Conservation (phyloP, 768 basidiomycete genomes). For the Daedaleopsis sinensis region DNA sequence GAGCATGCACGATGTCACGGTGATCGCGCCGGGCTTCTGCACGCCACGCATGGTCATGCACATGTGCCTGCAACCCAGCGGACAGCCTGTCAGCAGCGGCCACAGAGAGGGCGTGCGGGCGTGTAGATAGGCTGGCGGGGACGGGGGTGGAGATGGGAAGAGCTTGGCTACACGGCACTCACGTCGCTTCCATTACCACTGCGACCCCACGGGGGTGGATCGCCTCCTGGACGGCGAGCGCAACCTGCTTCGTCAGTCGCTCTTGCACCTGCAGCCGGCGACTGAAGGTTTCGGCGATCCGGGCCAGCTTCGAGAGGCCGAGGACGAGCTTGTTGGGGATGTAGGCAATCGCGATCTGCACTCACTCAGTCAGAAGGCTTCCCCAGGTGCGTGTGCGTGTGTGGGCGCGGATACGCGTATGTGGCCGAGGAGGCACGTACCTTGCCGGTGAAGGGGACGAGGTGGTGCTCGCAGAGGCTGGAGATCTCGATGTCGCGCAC, state of each 20-base stretch:
- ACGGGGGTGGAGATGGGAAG: slow-evolving; percentile 10
- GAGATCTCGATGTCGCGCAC: slow-evolving; percentile 97
- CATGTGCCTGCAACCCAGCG: slow-evolving; percentile 66
- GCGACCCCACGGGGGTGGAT: slow-evolving; percentile 97
- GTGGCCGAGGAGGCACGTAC: slow-evolving; percentile 45
- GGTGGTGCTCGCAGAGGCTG: slow-evolving; percentile 96
- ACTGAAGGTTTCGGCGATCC: slow-evolving; percentile 97
- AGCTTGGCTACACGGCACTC: slow-evolving; percentile 37
- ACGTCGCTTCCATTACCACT: slow-evolving; percentile 99
- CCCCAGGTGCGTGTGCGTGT: not conserved
- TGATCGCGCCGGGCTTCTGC: slow-evolving; percentile 95
- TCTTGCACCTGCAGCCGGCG: slow-evolving; percentile 97
- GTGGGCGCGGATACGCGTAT: not conserved
- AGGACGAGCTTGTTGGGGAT: slow-evolving; percentile 95
- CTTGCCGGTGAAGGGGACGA: slow-evolving; percentile 98
- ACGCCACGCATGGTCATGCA: slow-evolving; percentile 99
- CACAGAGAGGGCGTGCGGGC: slow-evolving; percentile 9
- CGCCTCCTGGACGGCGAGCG: slow-evolving; percentile 96
- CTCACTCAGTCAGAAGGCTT: not conserved
- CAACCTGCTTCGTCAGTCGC: slow-evolving; percentile 95
- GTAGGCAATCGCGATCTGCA: slow-evolving; percentile 94
- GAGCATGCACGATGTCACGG: slow-evolving; percentile 96
- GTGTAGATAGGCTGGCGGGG: not conserved
- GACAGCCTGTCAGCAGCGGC: slow-evolving; percentile 5
- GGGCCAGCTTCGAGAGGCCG: slow-evolving; percentile 93